A percentile compares a stretch with the other conserved stretches of the same genome.
Evolutionary conservation across 345 rosid species (phyloP).

Genomic region (Eucalyptus grandis): DNA sequence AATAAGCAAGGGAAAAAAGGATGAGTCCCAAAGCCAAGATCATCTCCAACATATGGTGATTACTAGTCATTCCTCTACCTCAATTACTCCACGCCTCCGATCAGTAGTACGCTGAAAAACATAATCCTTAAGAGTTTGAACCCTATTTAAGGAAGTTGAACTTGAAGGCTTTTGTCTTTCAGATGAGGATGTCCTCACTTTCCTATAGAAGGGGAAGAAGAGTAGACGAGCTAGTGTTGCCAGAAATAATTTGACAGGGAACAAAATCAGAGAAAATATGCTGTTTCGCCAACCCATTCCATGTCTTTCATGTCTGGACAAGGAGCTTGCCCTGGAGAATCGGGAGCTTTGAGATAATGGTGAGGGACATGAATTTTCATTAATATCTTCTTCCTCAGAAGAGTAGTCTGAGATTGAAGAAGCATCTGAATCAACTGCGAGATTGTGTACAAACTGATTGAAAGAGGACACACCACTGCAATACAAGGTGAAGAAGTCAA

Average conservation of each 20-base stretch:
- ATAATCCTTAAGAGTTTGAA: slow-evolving; percentile 40
- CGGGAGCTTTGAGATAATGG: slow-evolving; percentile 70
- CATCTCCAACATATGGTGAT: not conserved
- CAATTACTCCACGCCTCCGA: slow-evolving; percentile 92
- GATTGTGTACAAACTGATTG: slow-evolving; percentile 84
- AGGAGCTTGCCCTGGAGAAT: slow-evolving; percentile 38
- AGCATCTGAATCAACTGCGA: slow-evolving; percentile 66
- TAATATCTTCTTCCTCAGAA: slow-evolving; percentile 69
- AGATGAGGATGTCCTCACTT: slow-evolving; percentile 12
- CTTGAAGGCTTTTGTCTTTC: slow-evolving; percentile 22
- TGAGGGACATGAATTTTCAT: slow-evolving; percentile 36
- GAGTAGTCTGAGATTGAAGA: slow-evolving; percentile 62
- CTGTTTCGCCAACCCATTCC: slow-evolving; percentile 36
- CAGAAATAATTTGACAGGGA: slow-evolving; percentile 50
- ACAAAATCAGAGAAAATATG: slow-evolving; percentile 50
- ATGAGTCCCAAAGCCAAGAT: not conserved
- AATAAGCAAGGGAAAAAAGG: not conserved
- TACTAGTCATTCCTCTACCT: slow-evolving; percentile 18
- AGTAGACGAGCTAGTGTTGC: slow-evolving; percentile 32
- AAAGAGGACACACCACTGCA: slow-evolving; percentile 91
- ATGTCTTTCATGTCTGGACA: slow-evolving; percentile 17
- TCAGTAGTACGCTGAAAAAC: slow-evolving; percentile 69
- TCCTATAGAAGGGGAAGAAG: slow-evolving; percentile 18
- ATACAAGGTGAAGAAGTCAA: not conserved
- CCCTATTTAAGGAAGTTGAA: slow-evolving; percentile 21